Conservation (phyloP, 1,139 yeast species). For the Diutina ranongensis region DNA sequence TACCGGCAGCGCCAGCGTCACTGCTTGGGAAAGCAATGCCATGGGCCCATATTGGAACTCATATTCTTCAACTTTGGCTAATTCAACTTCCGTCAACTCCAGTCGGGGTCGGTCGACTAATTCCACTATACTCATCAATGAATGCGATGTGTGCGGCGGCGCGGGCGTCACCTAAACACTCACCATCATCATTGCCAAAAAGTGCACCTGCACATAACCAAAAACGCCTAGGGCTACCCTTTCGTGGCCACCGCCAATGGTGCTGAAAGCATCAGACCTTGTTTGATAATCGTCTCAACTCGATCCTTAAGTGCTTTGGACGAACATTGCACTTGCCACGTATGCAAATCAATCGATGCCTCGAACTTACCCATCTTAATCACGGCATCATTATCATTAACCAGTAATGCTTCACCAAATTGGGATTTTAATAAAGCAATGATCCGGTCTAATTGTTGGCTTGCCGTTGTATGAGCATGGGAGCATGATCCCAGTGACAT, state of each 20-base stretch:
- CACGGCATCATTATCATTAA: conserved; percentile 32
- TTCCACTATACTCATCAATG: neutral
- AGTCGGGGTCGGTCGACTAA: conserved; percentile 54
- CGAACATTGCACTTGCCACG: conserved; percentile 61
- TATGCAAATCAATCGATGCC: conserved; percentile 57
- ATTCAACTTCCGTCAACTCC: conserved; percentile 72
- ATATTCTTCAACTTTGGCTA: conserved; percentile 75
- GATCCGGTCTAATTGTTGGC: conserved; percentile 38
- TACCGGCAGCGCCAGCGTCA: conserved; percentile 62
- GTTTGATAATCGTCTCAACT: conserved; percentile 64
- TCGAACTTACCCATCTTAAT: conserved; percentile 61
- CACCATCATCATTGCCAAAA: no score
- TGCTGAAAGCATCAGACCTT: conserved; percentile 75
- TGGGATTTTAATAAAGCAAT: conserved; percentile 63
- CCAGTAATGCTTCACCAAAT: conserved; percentile 66
- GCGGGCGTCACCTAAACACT: no score
- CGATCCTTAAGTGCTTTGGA: conserved; percentile 74
- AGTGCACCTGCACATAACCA: no score
- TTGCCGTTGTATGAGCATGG: conserved; percentile 21
- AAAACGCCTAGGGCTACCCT: no score
- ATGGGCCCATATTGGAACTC: conserved; percentile 90
- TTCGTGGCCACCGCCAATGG: conserved; percentile 25
- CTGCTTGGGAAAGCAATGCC: conserved; percentile 72
- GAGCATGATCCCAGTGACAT: conserved; percentile 51
- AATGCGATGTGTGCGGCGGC: neutral